Conservation (phyloP, 1,139 yeast species). For the Pichia sp. region DNA sequence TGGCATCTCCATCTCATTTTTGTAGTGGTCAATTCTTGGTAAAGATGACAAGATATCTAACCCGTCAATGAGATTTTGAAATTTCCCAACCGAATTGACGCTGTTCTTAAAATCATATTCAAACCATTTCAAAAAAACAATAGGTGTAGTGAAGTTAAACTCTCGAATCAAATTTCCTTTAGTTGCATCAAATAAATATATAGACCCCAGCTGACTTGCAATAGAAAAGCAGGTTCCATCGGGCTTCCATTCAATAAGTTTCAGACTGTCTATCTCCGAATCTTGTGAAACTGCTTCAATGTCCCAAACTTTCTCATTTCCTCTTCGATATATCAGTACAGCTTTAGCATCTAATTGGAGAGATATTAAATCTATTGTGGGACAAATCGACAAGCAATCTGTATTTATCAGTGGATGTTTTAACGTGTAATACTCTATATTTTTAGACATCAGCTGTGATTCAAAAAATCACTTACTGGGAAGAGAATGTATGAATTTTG, state of each 20-base stretch:
- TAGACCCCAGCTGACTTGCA: conserved; percentile 19
- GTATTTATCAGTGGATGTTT: conserved; percentile 19
- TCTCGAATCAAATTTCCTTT: conserved; percentile 22
- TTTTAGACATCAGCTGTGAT: too few relatives aligned
- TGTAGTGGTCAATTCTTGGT: conserved; percentile 26
- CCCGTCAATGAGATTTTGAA: conserved; percentile 15
- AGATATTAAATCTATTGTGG: conserved; percentile 44
- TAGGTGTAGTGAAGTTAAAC: conserved; percentile 12
- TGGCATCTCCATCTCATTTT: too few relatives aligned
- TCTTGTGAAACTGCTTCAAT: conserved; percentile 23
- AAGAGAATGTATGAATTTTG: too few relatives aligned
- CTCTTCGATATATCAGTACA: conserved; percentile 32
- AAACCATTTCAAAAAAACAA: conserved; percentile 21
- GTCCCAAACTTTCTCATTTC: conserved; percentile 49
- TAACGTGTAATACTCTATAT: conserved; percentile 12
- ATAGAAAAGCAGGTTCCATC: conserved; percentile 26
- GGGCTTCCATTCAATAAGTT: conserved; percentile 24
- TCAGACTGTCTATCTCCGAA: conserved; percentile 15
- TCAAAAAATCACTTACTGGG: too few relatives aligned
- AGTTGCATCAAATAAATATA: conserved; percentile 23
- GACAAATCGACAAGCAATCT: conserved; percentile 41
- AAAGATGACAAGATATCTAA: conserved; percentile 28
- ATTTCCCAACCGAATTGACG: not conserved
- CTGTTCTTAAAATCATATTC: not conserved
- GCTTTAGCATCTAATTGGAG: conserved; percentile 31